Evolutionary conservation across 306 rosid species (phyloP).

Genomic region (Vigna reflexopilosa): DNA sequence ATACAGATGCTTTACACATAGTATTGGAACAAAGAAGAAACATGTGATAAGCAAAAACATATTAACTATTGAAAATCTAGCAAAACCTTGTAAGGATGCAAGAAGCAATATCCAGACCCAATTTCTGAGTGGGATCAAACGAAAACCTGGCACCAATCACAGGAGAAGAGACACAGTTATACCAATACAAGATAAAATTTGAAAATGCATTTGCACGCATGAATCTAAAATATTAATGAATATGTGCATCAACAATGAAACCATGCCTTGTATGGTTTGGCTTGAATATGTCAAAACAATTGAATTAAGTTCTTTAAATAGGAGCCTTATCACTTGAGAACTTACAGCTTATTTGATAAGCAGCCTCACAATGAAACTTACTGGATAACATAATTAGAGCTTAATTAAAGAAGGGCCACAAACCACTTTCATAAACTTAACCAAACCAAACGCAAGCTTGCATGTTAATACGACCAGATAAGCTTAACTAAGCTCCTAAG

Average conservation of each 20-base stretch:
- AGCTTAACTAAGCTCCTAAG: not conserved
- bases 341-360: not conserved
- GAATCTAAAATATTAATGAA: slow-evolving; percentile 32
- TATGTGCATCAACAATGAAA: not conserved
- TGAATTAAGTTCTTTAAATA: not conserved
- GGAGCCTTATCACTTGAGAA: not conserved
- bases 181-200: slow-evolving; percentile 8
- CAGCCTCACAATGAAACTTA: not conserved
- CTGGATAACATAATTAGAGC: not conserved
- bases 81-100: slow-evolving; percentile 82
- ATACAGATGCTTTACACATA: slow-evolving; percentile 30
- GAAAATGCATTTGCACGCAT: slow-evolving; percentile 31
- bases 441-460: not conserved
- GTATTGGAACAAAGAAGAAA: slow-evolving; percentile 12
- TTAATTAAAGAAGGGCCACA: not conserved
- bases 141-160: slow-evolving; percentile 70
- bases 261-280: slow-evolving; percentile 17
- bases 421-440: slow-evolving; percentile 6
- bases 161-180: slow-evolving; percentile 36
- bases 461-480: not conserved
- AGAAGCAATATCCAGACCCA: slow-evolving; percentile 87
- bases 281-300: not conserved
- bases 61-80: slow-evolving; percentile 22
- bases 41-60: slow-evolving; percentile 30
- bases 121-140: slow-evolving; percentile 72